These are phyloP conservation scores for Pyrenochaeta sp. DNA, from an alignment of 2,329 filamentous ascomycete genomes.

Conservation along the genomic window DNA sequence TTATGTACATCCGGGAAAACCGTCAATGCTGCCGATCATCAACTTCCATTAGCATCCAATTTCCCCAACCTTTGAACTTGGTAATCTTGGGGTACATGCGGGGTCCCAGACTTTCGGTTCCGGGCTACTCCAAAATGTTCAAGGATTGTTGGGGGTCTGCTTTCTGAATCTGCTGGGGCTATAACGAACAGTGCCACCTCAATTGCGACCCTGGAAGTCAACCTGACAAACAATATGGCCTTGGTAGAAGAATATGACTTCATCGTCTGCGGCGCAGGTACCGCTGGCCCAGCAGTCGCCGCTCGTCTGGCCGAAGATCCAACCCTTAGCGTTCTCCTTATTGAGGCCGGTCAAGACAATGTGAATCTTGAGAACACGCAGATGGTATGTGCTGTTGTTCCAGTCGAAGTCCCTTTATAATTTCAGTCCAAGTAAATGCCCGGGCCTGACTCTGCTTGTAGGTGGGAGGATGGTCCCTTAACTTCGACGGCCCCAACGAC, in stretches of 20 bases:
- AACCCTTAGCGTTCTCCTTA: not conserved
- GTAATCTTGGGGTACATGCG: not conserved
- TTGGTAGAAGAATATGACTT: not conserved
- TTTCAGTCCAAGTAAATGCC: not conserved
- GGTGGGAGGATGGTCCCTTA: not conserved
- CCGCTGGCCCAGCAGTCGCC: not conserved
- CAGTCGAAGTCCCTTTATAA: not conserved
- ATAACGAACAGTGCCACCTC: not conserved
- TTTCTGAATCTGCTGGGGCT: not conserved
- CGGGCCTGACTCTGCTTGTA: not conserved
- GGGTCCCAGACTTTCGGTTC: not conserved
- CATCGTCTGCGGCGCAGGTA: not conserved
- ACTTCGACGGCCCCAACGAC: not conserved
- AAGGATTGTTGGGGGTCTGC: not conserved
- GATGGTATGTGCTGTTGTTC: not conserved
- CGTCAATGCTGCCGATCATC: not conserved
- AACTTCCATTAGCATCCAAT: not conserved
- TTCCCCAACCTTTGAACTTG: not conserved
- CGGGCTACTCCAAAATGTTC: not conserved
- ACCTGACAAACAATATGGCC: not conserved
- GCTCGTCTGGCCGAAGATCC: not conserved
- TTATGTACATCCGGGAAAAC: not conserved
- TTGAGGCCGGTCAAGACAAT: not conserved
- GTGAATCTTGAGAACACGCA: not conserved
- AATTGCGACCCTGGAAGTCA: not conserved